Base-by-base conservation (phyloP, 164 flowering plant species). In the Brasenia schreberi region DNA sequence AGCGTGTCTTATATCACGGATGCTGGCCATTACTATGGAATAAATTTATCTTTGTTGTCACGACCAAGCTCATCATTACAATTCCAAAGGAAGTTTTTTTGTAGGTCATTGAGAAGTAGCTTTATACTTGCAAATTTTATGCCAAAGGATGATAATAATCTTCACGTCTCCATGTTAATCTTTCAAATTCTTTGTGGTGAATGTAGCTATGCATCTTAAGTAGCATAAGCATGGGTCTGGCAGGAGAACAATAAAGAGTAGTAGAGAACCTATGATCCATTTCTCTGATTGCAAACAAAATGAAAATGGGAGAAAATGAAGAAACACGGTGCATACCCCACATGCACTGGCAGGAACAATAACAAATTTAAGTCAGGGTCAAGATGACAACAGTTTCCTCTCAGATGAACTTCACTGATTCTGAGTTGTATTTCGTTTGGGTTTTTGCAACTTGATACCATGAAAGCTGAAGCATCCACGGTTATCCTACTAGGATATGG, bases 401-500 rank as follows among this genome's bases (percentile, higher is more conserved):
- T 9, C 56, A 49, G 56, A 49, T 49, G 12, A 49, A 49, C 16
- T 49, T 49, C 56, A 49, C 7, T 12, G 61, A 39, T 39, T 63
- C 44, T 33, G 11, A 18, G n/a, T 61, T 59, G 7, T 56, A 42
- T 10, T 11, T 61, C 5, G 12, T 67, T 7, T 7, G 56, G 44
- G 4, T 5, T 43, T 53, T 42, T 5, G 42, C 4, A 44, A 83
- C 81, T 75, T 79, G 86, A 76, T 82, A 78, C 83, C 84, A 80
- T 85, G 81, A 85, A 86, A 80, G 91, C 75, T 78, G 94, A 92
- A 84, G 92, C 84, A 72, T 79, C 82, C 80, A 78, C 64, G 90
- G 81, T 84, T 87, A 79, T 71, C 77, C 82, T 84, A 80, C 76
- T 84, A 75, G 65, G 85, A 65, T 77, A 61, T 81, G 16, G 93